Evolutionary conservation across 176 grass and related monocot species (phyloP), one percentile per base, ranked within the genome.

Genomic region (Rhipidocladum racemiflorum): DNA sequence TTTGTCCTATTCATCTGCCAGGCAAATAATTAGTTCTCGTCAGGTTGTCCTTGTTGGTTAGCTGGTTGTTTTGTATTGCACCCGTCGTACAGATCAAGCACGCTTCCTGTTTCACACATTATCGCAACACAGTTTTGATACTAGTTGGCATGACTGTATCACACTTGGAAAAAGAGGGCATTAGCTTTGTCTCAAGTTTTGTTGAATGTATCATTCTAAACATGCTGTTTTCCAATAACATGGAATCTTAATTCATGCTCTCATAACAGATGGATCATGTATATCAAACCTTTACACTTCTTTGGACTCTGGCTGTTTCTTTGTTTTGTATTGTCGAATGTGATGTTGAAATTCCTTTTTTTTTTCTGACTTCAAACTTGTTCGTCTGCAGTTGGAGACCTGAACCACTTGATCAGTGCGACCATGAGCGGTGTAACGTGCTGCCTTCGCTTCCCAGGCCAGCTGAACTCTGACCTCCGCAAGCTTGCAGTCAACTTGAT

Each of bases 381-480:
- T n/a, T 42, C 70, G 1, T 87, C 24, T 46, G 70, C 91, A 97
- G 94, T 97, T 87, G 94, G 94, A 53, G 94, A 97, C 43, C 50
- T 97, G 74, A 97, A 97, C 78, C 94, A 97, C 78, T 78, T 97
- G 56, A 97, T 97, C 84, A 91, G 88, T 40, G 91, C 94, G 0
- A 97, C 94, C 35, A 97, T 97, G 94, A 93, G 90, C 16, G 94
- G 94, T 70, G 94, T 97, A 35, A 97, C 94, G 20, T 97, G 94
- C 86, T 97, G 94, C 81, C 91, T 97, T 9, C 94, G 94, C 14
- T 97, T 97, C 80, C 94, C 94, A 21, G 94, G 94, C 25, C 94
- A 97, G 71, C 74, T 97, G 43, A 97, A 97, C 81, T 97, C 94
- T 20, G 94, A 97, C 50, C 94, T 97, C 24, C 83, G 94, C 66